Evolutionary conservation across 1,284 basidiomycete species (phyloP).

Genomic region (Tilletia walkeri): DNA sequence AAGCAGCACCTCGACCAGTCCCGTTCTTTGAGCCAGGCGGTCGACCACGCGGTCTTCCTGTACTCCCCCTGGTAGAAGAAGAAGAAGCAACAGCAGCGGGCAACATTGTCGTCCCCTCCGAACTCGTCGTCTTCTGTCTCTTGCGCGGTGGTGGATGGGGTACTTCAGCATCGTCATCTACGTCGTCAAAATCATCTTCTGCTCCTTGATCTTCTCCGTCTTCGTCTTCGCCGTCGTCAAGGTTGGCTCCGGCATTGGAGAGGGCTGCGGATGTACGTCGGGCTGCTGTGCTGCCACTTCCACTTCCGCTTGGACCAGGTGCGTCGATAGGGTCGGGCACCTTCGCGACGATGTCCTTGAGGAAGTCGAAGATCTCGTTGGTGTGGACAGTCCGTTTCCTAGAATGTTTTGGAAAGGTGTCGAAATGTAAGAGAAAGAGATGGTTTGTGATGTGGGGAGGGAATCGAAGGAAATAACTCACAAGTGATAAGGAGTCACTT

Average conservation of each 20-base stretch:
- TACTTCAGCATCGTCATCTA: neutral
- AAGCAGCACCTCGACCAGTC: neutral
- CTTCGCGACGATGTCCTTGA: slow-evolving; percentile 86
- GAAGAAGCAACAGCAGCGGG: neutral
- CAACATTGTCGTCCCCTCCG: neutral
- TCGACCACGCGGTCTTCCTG: neutral
- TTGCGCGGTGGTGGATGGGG: neutral
- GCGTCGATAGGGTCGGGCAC: slow-evolving; percentile 76
- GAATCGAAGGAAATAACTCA: slow-evolving; percentile 60
- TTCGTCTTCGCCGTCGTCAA: neutral
- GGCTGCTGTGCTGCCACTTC: slow-evolving; percentile 20
- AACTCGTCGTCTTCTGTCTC: slow-evolving; percentile 9
- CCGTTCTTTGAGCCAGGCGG: neutral
- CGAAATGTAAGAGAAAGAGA: slow-evolving; percentile 21
- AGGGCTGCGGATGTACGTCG: neutral
- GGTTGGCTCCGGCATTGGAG: neutral
- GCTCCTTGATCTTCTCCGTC: slow-evolving; percentile 9
- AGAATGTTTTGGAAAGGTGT: too few species aligned
- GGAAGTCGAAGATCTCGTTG: slow-evolving; percentile 87
- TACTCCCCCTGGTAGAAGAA: neutral
- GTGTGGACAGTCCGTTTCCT: slow-evolving; percentile 92
- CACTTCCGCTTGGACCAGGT: slow-evolving; percentile 37
- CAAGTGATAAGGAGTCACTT: slow-evolving; percentile 92
- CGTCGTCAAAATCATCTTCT: slow-evolving; percentile 1
- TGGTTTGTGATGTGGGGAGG: slow-evolving; percentile 10